phyloP scores from a whole-genome alignment of 1,284 basidiomycete species.

The Ustilago vetiveriae region DNA sequence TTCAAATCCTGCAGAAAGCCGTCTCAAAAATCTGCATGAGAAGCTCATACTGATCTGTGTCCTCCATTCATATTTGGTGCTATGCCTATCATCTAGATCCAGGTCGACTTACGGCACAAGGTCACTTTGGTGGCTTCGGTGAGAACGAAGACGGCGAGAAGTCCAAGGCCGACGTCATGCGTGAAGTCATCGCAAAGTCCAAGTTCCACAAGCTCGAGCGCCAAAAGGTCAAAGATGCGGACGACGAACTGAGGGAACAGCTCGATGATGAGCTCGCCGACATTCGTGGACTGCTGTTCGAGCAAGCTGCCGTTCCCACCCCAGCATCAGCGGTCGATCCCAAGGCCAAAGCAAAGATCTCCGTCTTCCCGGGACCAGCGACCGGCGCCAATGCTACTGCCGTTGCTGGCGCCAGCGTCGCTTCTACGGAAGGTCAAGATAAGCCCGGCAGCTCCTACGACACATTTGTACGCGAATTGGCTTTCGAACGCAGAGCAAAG shows the following conservation, averaged over 20 bases:
- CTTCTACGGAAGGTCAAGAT: constrained; percentile 7
- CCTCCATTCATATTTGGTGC: neutral
- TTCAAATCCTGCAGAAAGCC: too few relatives aligned
- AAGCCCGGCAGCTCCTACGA: constrained; percentile 74
- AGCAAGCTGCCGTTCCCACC: constrained; percentile 32
- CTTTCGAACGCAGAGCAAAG: constrained; percentile 90
- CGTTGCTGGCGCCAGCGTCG: constrained; percentile 13
- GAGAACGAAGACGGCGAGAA: constrained; percentile 72
- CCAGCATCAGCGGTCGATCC: constrained; percentile 24
- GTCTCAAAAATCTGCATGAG: too few relatives aligned
- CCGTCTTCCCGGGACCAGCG: constrained; percentile 32
- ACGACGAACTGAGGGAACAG: constrained; percentile 84
- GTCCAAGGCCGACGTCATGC: constrained; percentile 94
- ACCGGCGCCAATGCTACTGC: constrained; percentile 33
- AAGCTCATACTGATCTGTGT: constrained; percentile 16
- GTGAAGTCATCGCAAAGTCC: constrained; percentile 96
- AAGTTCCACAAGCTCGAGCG: constrained; percentile 81
- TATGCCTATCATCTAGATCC: constrained; percentile 10
- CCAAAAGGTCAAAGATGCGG: constrained; percentile 85
- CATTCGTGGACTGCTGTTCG: constrained; percentile 77
- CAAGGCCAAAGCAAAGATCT: constrained; percentile 33
- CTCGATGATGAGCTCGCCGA: constrained; percentile 88
- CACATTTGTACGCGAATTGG: constrained; percentile 87
- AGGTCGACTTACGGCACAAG: constrained; percentile 37
- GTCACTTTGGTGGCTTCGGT: constrained; percentile 84